A percentile compares a stretch with the other conserved stretches of the same genome.
Conservation (phyloP, 1,284 basidiomycete species). For the Boletus semigastroideus region DNA sequence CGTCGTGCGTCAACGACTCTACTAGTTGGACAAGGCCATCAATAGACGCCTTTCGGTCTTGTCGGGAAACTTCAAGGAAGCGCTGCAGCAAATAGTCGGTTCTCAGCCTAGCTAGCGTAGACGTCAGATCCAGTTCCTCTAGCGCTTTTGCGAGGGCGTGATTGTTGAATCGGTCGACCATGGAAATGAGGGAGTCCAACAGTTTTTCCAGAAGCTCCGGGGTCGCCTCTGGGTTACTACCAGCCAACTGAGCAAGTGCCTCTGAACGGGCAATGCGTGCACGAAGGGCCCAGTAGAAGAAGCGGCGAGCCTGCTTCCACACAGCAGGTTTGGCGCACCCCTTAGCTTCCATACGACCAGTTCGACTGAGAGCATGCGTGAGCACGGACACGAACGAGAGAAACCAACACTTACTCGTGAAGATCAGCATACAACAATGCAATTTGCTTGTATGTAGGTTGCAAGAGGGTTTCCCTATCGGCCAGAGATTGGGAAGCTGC, state of each 20-base stretch:
- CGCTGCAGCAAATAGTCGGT: conserved; percentile 62
- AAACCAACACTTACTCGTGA: conserved; percentile 71
- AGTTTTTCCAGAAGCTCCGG: conserved; percentile 60
- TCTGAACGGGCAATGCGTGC: conserved; percentile 69
- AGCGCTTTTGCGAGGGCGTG: conserved; percentile 58
- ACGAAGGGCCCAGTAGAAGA: conserved; percentile 96
- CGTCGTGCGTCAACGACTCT: conserved; percentile 71
- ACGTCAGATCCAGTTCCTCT: conserved; percentile 65
- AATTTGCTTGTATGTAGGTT: conserved; percentile 92
- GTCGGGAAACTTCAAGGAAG: conserved; percentile 61
- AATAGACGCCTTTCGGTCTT: conserved; percentile 69
- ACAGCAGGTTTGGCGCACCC: conserved; percentile 82
- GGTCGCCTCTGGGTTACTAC: conserved; percentile 62
- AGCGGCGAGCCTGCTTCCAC: conserved; percentile 88
- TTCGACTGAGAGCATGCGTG: conserved; percentile 57
- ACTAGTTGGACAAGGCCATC: conserved; percentile 66
- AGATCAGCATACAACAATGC: conserved; percentile 96
- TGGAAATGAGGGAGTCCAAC: conserved; percentile 56
- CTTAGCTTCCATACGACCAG: conserved; percentile 98
- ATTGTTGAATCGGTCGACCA: conserved; percentile 52
- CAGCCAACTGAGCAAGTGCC: conserved; percentile 56
- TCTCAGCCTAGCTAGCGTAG: conserved; percentile 59
- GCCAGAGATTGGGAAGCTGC: conserved; percentile 68
- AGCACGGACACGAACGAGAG: conserved; percentile 6
- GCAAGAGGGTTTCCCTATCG: conserved; percentile 79